Conservation (phyloP, 2,329 filamentous ascomycete genomes). For the Trichoderma citrinoviride region DNA sequence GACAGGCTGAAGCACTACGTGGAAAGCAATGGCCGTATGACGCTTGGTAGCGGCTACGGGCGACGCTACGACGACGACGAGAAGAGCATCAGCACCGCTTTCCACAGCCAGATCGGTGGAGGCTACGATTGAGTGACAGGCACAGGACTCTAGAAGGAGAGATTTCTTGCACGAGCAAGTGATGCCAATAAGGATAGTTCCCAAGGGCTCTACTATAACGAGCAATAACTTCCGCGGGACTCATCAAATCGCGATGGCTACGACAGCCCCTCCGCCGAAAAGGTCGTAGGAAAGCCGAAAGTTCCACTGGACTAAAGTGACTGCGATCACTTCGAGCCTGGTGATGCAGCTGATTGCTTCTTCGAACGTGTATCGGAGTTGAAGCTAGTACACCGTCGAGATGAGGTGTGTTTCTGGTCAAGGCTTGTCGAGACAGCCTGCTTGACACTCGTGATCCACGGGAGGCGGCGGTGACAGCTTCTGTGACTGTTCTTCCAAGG, state of each 20-base stretch:
- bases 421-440: not conserved
- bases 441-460: not conserved
- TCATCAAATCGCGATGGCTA: constrained; percentile 9
- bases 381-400: constrained; percentile 7
- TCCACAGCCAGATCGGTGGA: constrained; percentile 86
- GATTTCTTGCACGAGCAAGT: constrained; percentile 28
- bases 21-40: constrained; percentile 73
- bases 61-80: constrained; percentile 85
- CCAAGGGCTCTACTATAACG: constrained; percentile 4
- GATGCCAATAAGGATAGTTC: constrained; percentile 30
- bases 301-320: not conserved
- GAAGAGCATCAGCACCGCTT: constrained; percentile 92
- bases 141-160: not conserved
- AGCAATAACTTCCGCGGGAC: constrained; percentile 12
- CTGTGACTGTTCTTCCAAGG: not conserved
- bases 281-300: not conserved
- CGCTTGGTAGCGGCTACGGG: constrained; percentile 64
- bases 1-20: constrained; percentile 94
- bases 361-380: constrained; percentile 2
- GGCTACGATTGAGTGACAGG: constrained; percentile 50
- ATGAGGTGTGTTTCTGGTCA: constrained; percentile 7
- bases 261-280: constrained; percentile 12
- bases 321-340: not conserved
- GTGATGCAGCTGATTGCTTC: constrained; percentile 13
- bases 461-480: not conserved